Evolutionary conservation across 225 moss, liverwort and hornwort species (phyloP).

Genomic region (Pseudisothecium myosuroides): DNA sequence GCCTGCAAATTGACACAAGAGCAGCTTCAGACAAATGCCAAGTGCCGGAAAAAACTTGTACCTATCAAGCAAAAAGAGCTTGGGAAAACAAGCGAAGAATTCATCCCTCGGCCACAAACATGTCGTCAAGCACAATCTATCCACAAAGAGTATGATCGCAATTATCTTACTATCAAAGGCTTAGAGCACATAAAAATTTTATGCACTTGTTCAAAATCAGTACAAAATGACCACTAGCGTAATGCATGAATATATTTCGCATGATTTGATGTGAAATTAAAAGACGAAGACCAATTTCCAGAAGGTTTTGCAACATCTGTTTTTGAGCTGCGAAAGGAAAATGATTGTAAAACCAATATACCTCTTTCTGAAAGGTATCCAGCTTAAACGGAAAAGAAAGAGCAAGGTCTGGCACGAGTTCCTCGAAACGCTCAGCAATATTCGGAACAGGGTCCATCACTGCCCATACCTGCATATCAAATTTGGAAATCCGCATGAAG

Average conservation of each 20-base stretch:
- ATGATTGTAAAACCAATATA: neutral
- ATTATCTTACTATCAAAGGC: neutral
- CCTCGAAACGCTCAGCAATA: constrained; percentile 59
- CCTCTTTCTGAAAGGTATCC: constrained; percentile 96
- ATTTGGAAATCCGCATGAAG: neutral
- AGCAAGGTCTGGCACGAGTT: constrained; percentile 93
- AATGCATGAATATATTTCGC: neutral
- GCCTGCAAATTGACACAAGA: constrained; percentile 44
- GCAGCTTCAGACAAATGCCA: neutral
- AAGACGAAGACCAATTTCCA: neutral
- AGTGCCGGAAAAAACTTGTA: neutral
- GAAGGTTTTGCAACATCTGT: neutral
- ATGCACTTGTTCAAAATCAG: neutral
- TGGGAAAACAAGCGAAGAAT: neutral
- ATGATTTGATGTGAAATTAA: neutral
- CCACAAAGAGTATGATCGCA: neutral
- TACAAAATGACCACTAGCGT: neutral
- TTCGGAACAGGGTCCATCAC: constrained; percentile 84
- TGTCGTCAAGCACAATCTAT: neutral
- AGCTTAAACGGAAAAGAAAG: constrained; percentile 85
- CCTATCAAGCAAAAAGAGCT: neutral
- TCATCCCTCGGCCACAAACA: neutral
- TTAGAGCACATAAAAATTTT: neutral
- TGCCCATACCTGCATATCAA: constrained; percentile 70
- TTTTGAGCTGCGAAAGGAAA: neutral